Base-by-base conservation (phyloP, 2,329 filamentous ascomycete genomes). In the Ophiostoma sp. region DNA sequence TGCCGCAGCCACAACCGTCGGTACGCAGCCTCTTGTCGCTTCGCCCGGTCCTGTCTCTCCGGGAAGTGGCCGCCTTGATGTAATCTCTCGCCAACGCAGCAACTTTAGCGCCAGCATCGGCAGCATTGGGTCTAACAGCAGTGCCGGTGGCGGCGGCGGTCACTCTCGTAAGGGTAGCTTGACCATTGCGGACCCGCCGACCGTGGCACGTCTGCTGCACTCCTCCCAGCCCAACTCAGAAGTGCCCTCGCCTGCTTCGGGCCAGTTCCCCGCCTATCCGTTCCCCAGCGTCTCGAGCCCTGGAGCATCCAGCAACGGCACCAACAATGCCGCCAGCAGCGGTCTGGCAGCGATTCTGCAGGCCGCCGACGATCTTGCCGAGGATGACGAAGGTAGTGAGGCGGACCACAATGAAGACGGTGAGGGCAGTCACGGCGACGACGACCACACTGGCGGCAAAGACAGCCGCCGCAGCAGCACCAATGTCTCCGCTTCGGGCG, bases 311-410 rank as follows among this genome's bases (percentile, higher is more conserved):
- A 63, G 11, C n/a, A 28, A 55, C 22, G 12, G 50, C 9, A 11
- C 70, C 17, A 55, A 28, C 12, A 52, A 59, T 19, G 36, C 59
- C 0, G 75, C 78, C 1, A 68, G 75, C 0, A 73, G 73, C 12
- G 79, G 86, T 4, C 84, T 90, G 79, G 86, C 87, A 1, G 88
- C 87, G 0, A 85, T 89, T 64, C 81, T 90, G 17, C 87, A 89
- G 78, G 85, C 85, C 1, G 85, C 86, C 1, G 88, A 89, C 17
- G 87, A 89, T 9, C 78, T 87, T 25, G 80, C 76, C 2, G 73
- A 78, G 9, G 36, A 75, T 25, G 69, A 77, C 3, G 25, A 72
- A 5, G 76, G 77, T 22, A 64, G 42, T n/a, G 57, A 59, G 0
- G 70, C 39, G 0, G 50, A 73, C 45, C 22, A 25, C 39, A 31